phyloP scores from a whole-genome alignment of 352 stramenopile species.

The Phytophthora megakarya region DNA sequence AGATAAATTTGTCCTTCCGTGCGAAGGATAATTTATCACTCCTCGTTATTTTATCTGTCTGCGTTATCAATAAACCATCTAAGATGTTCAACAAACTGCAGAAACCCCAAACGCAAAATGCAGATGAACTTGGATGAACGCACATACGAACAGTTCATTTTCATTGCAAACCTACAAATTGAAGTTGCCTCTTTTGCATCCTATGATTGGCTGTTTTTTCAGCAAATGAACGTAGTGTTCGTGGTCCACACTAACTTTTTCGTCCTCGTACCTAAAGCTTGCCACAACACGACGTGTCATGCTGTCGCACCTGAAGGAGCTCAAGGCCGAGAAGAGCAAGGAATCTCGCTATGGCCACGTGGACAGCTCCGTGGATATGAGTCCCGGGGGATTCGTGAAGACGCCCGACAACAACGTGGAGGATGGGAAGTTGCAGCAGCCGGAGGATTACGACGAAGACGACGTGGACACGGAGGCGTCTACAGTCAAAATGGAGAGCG shows the following conservation, averaged over 20 bases:
- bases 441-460: slow-evolving; percentile 21
- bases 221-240: background rate
- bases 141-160: no score
- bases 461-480: slow-evolving; percentile 36
- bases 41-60: no score
- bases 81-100: no score
- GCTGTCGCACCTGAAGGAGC: slow-evolving; percentile 51
- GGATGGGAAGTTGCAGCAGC: slow-evolving; percentile 26
- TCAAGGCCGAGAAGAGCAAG: slow-evolving; percentile 52
- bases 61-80: no score
- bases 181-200: slow-evolving; percentile 5
- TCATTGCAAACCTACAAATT: slow-evolving; percentile 17
- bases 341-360: slow-evolving; percentile 47
- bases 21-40: background rate
- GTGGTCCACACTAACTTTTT: slow-evolving; percentile 22
- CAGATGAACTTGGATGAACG: no score
- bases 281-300: slow-evolving; percentile 22
- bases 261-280: slow-evolving; percentile 6
- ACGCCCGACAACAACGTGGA: slow-evolving; percentile 42
- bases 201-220: slow-evolving; percentile 16
- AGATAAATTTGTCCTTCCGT: slow-evolving; percentile 2
- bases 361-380: slow-evolving; percentile 57
- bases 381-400: slow-evolving; percentile 38
- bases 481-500: slow-evolving; percentile 22
- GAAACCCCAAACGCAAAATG: no score